phyloP scores from a whole-genome alignment of 495 filamentous ascomycete genomes.

The Penicillium roqueforti region DNA sequence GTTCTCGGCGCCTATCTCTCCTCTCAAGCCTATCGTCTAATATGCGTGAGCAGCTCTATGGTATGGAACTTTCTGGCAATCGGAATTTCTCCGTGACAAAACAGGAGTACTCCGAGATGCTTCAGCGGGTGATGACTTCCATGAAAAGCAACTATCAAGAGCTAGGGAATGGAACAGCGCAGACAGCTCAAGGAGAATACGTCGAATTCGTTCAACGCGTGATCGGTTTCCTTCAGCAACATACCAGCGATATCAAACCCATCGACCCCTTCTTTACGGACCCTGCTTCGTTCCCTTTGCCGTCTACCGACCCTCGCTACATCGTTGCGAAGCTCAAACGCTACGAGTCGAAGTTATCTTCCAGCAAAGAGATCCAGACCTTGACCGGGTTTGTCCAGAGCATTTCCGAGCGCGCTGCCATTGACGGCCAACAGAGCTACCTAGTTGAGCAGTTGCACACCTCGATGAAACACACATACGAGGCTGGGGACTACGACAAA shows the following conservation, averaged over 20 bases:
- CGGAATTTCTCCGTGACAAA: slow-evolving; percentile 35
- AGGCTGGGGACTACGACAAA: slow-evolving; percentile 37
- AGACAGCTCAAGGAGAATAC: slow-evolving; percentile 50
- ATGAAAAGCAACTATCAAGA: slow-evolving; percentile 70
- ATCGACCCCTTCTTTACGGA: slow-evolving; percentile 68
- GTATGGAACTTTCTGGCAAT: slow-evolving; percentile 27
- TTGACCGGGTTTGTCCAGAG: slow-evolving; percentile 61
- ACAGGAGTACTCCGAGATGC: slow-evolving; percentile 51
- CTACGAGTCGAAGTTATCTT: slow-evolving; percentile 56
- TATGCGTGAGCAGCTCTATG: slow-evolving; percentile 54
- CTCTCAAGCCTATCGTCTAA: slow-evolving; percentile 61
- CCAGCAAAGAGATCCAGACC: slow-evolving; percentile 50
- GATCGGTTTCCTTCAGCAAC: slow-evolving; percentile 61
- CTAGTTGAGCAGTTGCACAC: slow-evolving; percentile 54
- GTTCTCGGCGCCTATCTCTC: slow-evolving; percentile 53
- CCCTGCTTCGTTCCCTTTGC: slow-evolving; percentile 60
- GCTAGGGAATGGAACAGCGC: slow-evolving; percentile 37
- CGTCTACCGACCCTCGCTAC: slow-evolving; percentile 61
- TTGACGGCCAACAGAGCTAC: slow-evolving; percentile 57
- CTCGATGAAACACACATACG: slow-evolving; percentile 51
- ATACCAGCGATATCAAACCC: slow-evolving; percentile 57
- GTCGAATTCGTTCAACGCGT: slow-evolving; percentile 63
- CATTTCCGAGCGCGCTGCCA: slow-evolving; percentile 57
- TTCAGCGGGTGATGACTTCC: slow-evolving; percentile 56
- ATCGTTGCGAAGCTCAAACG: slow-evolving; percentile 62